Evolutionary conservation across 169 alveolate genomes (phyloP), one percentile per base, ranked within the genome.

Genomic region (Plasmodium gallinaceum): DNA sequence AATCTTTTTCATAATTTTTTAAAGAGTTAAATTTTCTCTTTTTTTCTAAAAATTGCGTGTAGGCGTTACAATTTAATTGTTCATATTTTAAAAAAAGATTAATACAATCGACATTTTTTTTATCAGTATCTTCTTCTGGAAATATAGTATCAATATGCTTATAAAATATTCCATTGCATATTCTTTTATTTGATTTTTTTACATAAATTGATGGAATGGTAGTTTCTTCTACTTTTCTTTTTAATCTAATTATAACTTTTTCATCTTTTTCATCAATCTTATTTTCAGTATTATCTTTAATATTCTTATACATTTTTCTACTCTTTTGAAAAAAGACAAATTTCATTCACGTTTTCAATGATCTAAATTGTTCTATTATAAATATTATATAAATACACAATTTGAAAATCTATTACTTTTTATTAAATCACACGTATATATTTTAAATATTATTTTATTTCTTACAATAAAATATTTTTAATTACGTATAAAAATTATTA

Each of bases 201-300:
- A 83, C 52, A 71, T 66, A 83, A 54, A 83, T 83, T 9, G 91
- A 83, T 10, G 91, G 91, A 18, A 83, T 83, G 32, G 66, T 66
- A 3, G 80, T 57, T n/a, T 83, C 91, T 37, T 83, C 91, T 9
- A 83, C 18, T 83, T 69, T 83, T 83, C 91, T 83, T 83, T 83
- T 83, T 45, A 83, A 24, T 68, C 91, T 54, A 26, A 83, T 83
- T 83, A 83, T 83, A 58, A 83, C 85, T 18, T 83, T 83, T 83
- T 83, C 91, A 54, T 16, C 12, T 0, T 54, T 5, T 10, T 14
- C 64, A 10, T 22, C 22, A 18, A 18, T 54, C 14, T 54, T 54
- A 16, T 51, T 26, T 54, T 68, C 51, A 57, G 48, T 42, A 3
- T 68, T 43, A 0, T 62, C 62, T 42, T 66, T 83, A 26, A 16